Base-by-base conservation (phyloP, 2,329 filamentous ascomycete genomes). In the Cordyceps tenuipes region DNA sequence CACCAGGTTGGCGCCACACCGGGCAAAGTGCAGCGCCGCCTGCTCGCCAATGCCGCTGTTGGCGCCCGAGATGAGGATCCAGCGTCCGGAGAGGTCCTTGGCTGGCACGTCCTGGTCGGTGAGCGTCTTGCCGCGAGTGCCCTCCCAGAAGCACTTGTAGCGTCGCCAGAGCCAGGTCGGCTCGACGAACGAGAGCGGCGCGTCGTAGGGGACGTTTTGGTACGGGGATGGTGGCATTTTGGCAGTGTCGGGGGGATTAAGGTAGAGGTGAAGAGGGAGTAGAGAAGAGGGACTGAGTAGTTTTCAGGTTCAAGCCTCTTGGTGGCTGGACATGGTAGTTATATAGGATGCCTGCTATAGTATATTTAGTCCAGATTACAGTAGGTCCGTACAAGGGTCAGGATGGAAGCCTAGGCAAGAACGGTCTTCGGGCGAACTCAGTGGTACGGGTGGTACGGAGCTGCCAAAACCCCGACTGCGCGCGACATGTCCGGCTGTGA, bases 31-130 rank as follows among this genome's bases (percentile, higher is more conserved):
- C 12, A 64, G 48, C 23, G 67, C 66, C 3, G 68, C 68, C 52
- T 68, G 66, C 39, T 62, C 58, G 36, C 68, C 68, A 36, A 69
- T 69, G 57, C 68, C 68, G 59, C 65, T 69, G 65, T 65, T 62
- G 57, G 57, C 44, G 41, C 61, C 61, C n/a, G 57, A 49, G 52
- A 62, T 61, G 36, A 62, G 9, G 50, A 64, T 60, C 63, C 64
- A 65, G 29, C 62, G 60, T 6, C 63, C 63, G 36, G 48, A 17
- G 13, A 63, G 51, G 49, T 64, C 41, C 15, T 29, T 59, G 41
- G 26, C 21, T 0, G 62, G 62, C 1, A 64, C 62, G 29, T 61
- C 60, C 1, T 21, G 19, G 26, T 61, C 54, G 6, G 52, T 49
- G n/a, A 62, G 1, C 15, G 26, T 56, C 53, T 47, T 62, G 57